phyloP scores from a whole-genome alignment of 305 asterid genomes.

The Rubia tinctorum region DNA sequence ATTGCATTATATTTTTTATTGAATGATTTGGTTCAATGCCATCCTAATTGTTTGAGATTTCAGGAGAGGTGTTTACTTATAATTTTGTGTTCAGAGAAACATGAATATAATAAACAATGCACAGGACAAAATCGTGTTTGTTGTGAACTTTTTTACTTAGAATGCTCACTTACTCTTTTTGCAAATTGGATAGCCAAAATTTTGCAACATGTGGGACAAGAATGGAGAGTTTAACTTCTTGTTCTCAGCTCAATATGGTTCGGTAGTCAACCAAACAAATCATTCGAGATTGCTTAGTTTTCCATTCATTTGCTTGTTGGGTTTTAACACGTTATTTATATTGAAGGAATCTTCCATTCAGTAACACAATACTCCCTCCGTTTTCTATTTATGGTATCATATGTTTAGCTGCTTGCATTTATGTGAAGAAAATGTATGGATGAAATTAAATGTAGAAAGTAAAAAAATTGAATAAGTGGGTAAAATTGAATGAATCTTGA shows the following conservation, averaged over 20 bases:
- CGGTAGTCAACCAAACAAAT: neutral
- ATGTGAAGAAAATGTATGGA: no score
- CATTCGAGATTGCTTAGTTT: neutral
- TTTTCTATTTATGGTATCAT: no score
- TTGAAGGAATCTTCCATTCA: neutral
- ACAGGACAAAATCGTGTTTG: conserved; percentile 73
- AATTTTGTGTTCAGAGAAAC: conserved; percentile 41
- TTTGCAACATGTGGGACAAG: neutral
- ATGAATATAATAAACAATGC: conserved; percentile 40
- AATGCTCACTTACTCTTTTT: neutral
- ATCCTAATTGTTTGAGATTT: neutral
- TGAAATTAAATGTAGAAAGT: no score
- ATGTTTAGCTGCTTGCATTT: no score
- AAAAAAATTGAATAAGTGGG: no score
- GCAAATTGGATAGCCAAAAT: neutral
- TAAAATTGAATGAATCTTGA: no score
- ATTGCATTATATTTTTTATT: no score
- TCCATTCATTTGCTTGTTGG: neutral
- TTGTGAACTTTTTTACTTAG: conserved; percentile 36
- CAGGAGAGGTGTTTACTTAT: neutral
- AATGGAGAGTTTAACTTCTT: neutral
- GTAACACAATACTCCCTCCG: no score
- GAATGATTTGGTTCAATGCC: no score
- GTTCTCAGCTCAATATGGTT: neutral
- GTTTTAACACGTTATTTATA: neutral